Base-by-base conservation (phyloP, 2,329 filamentous ascomycete genomes). In the Nigrospora osmanthi region DNA sequence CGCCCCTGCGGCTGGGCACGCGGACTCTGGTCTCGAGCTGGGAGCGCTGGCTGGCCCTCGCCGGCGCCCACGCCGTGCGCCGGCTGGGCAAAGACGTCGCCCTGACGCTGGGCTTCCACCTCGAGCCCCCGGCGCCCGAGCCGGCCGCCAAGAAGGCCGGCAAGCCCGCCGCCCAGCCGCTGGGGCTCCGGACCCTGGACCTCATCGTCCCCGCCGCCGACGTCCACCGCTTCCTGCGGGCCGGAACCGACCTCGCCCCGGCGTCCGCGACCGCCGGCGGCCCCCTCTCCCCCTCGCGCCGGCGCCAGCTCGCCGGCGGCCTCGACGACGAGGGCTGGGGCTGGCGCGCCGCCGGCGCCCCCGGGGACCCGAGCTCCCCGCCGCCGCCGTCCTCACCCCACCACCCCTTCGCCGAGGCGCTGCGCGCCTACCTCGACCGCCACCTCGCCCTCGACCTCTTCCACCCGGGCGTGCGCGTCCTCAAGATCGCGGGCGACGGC, bases 371-470 rank as follows among this genome's bases (percentile, higher is more conserved):
- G 23, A 2, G 23, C 7, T 28, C 23, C 23, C 23, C 23, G 23
- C 23, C 23, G 6, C 36, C n/a, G 36, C 19, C 19, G 19, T 6
- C 19, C 4, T n/a, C n/a, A n/a, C n/a, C n/a, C n/a, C n/a, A n/a
- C n/a, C 35, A 5, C 40, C 70, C 75, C 0, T 80, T 81, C 49
- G 71, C 67, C 0, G 64, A 73, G 37, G 75, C 75, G 0, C 52
- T 81, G 15, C 69, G 66, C 0, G 54, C 54, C 6, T 80, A 81
- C 45, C 48, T 80, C 7, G 59, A 70, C 44, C 62, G 69, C n/a
- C 75, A 80, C 48, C 62, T 80, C 6, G 75, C 71, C 0, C 58
- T 81, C 13, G 67, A 80, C 52, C 52, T 81, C 50, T 75, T 76
- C 45, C 75, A 80, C 50, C 72, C 76, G 0, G 65, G 69, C n/a